Evolutionary conservation across 768 basidiomycete genomes (phyloP), one percentile per base, ranked within the genome.

Genomic region (Amanita polypyramis): DNA sequence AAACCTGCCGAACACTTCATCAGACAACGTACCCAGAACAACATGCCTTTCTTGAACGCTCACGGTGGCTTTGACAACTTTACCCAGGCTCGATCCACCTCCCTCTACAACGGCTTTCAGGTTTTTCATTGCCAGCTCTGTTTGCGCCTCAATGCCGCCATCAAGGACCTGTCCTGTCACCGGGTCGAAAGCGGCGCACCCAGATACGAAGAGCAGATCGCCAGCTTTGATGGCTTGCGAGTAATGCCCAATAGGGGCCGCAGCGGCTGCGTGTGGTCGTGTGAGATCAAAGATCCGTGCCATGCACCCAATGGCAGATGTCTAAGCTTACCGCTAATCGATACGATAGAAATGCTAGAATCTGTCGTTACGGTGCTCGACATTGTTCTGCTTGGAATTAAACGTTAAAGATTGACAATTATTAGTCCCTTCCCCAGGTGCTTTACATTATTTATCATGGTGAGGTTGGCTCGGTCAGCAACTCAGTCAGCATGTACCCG

Each of bases 41-140:
- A 10, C 10, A 34, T 17, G 7, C n/a, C 5, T 8, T 20, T 5
- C 27, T 8, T 37, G 5, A 15, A 69, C 85, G 50, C n/a, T n/a
- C 55, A 91, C 94, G 33, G 91, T 95, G 37, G 88, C 90, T 70
- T 99, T 98, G 54, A 86, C 80, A 51, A 99, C 83, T 61, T 86
- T 84, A 42, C 79, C 77, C 12, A 88, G 57, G 53, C 81, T 77
- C 10, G 87, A 84, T 11, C 86, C 87, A 43, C 84, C 80, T 4
- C 84, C 92, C 60, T 87, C 79, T 33, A 98, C 72, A 51, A 98
- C 80, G 10, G 80, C 79, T 54, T 78, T 75, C 61, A 97, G 70
- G 69, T 98, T 98, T 61, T 80, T 79, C 56, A 99, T 73, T 9
- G 82, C 87, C 62, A 94, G 92, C 47, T 74, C 68, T 7, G 92